Conservation (phyloP, 2,329 filamentous ascomycete genomes). For the Canariomyces notabilis region DNA sequence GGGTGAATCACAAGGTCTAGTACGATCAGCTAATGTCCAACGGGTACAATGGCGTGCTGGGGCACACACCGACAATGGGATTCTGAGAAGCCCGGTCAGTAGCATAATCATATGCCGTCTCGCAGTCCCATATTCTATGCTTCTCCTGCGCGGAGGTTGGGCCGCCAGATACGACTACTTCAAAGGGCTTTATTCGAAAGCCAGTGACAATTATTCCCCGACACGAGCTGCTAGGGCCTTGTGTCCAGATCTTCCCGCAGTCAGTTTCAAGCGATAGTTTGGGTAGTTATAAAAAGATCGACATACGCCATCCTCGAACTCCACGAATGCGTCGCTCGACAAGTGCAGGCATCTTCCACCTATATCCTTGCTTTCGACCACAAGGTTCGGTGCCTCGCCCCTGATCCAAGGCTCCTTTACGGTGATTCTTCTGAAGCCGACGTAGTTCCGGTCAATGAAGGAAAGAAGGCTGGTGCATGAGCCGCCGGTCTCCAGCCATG, state of each 20-base stretch:
- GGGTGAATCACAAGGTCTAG: conserved; percentile 47
- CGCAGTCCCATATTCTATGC: conserved; percentile 42
- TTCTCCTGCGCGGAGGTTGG: conserved; percentile 18
- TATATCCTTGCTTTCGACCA: conserved; percentile 38
- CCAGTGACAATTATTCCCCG: conserved; percentile 53
- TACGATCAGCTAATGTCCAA: neutral
- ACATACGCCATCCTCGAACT: conserved; percentile 49
- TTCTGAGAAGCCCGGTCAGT: conserved; percentile 32
- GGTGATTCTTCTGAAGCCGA: conserved; percentile 50
- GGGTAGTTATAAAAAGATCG: too few species aligned
- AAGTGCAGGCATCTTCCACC: conserved; percentile 47
- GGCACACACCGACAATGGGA: conserved; percentile 40
- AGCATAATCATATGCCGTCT: conserved; percentile 37
- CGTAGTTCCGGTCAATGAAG: conserved; percentile 46
- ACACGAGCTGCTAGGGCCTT: conserved; percentile 35
- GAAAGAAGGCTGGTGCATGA: conserved; percentile 42
- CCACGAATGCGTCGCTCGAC: conserved; percentile 48
- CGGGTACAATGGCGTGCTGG: neutral
- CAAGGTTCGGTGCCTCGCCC: conserved; percentile 34
- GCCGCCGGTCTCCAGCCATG: conserved; percentile 40
- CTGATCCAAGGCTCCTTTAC: conserved; percentile 34
- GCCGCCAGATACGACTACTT: conserved; percentile 38
- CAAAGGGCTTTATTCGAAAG: conserved; percentile 45
- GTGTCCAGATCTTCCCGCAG: conserved; percentile 38
- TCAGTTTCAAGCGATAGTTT: neutral